Conservation (phyloP, 2,329 filamentous ascomycete species). For the Myriosclerotinia curreyana region DNA sequence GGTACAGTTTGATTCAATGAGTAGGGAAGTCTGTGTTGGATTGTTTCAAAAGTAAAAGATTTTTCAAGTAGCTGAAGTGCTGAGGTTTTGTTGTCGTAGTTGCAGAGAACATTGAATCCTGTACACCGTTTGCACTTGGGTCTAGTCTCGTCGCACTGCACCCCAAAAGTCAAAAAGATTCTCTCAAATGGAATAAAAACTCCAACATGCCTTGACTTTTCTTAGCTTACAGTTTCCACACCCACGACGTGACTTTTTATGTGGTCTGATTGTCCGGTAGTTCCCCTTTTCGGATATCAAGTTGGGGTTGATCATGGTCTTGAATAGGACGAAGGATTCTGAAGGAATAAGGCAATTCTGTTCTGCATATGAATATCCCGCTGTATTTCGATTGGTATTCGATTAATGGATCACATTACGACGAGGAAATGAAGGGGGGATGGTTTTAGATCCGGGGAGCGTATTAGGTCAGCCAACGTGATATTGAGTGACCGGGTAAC, state of each 20-base stretch:
- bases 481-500: background rate
- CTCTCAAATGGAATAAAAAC: background rate
- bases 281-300: background rate
- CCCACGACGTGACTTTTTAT: constrained; percentile 53
- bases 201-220: constrained; percentile 48
- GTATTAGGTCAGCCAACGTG: background rate
- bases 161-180: background rate
- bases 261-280: constrained; percentile 37
- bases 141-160: constrained; percentile 52
- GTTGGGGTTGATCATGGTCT: background rate
- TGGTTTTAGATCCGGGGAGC: background rate
- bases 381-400: background rate
- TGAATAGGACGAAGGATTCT: background rate
- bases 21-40: background rate
- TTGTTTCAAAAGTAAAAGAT: constrained; percentile 23
- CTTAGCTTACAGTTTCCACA: constrained; percentile 57
- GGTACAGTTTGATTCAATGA: background rate
- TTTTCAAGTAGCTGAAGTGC: constrained; percentile 40
- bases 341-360: background rate
- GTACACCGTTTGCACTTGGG: constrained; percentile 50
- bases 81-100: constrained; percentile 42
- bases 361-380: background rate
- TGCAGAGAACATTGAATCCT: constrained; percentile 48
- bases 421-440: background rate
- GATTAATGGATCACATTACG: background rate